Conservation (phyloP, 2,329 filamentous ascomycete genomes). For the Rachicladosporium sp. region DNA sequence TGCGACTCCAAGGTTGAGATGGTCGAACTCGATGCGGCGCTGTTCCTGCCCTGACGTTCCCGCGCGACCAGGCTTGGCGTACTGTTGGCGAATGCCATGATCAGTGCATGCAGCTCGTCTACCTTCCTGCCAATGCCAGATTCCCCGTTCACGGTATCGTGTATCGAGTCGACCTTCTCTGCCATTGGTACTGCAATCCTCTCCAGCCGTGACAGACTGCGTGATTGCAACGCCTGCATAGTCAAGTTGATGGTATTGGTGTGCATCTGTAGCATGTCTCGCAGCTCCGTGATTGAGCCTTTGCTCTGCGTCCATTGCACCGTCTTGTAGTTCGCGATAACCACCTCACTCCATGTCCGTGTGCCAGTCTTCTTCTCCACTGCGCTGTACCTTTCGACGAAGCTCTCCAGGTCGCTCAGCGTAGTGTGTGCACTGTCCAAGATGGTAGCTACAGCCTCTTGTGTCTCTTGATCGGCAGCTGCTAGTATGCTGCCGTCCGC, state of each 20-base stretch:
- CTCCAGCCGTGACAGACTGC: slow-evolving; percentile 22
- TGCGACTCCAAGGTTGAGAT: slow-evolving; percentile 8
- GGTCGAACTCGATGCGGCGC: slow-evolving; percentile 7
- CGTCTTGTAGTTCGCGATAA: slow-evolving; percentile 29
- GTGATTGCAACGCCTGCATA: slow-evolving; percentile 32
- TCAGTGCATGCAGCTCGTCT: slow-evolving; percentile 18
- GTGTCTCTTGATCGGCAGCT: slow-evolving; percentile 24
- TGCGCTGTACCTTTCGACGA: slow-evolving; percentile 34
- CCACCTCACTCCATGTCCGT: slow-evolving; percentile 32
- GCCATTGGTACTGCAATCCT: slow-evolving; percentile 23
- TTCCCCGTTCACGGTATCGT: slow-evolving; percentile 16
- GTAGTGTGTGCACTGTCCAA: slow-evolving; percentile 28
- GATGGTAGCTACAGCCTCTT: slow-evolving; percentile 27
- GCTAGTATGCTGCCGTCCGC: slow-evolving; percentile 25
- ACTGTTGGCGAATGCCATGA: slow-evolving; percentile 16
- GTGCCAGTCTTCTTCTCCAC: slow-evolving; percentile 24
- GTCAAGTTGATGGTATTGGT: slow-evolving; percentile 28
- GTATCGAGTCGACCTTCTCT: slow-evolving; percentile 19
- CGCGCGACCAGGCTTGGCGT: slow-evolving; percentile 10
- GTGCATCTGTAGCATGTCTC: slow-evolving; percentile 31
- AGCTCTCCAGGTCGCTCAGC: slow-evolving; percentile 31
- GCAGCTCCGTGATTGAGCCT: slow-evolving; percentile 28
- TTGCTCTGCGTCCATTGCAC: slow-evolving; percentile 36
- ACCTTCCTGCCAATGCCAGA: slow-evolving; percentile 14
- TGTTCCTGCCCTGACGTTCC: slow-evolving; percentile 6